These are phyloP conservation scores for Sideroxylon spinosum DNA, from an alignment of 179 eudicot species.

Conservation along the genomic window DNA sequence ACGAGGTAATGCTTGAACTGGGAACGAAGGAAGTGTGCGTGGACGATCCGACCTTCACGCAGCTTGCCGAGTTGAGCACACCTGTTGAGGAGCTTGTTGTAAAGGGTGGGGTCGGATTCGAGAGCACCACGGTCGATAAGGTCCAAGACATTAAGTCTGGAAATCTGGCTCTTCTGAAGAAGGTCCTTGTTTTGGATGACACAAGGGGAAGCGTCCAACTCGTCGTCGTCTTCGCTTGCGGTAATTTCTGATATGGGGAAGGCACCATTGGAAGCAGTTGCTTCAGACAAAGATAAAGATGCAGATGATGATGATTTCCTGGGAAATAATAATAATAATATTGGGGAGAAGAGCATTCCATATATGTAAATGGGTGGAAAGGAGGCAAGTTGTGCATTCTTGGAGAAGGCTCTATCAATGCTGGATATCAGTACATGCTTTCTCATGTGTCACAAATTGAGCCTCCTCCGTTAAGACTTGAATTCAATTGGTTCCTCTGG, in stretches of 20 bases:
- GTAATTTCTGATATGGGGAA: too few relatives aligned
- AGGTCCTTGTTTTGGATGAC: slow-evolving; percentile 36
- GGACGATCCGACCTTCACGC: slow-evolving; percentile 52
- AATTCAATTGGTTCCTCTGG: too few relatives aligned
- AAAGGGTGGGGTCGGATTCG: slow-evolving; percentile 29
- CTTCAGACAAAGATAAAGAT: too few relatives aligned
- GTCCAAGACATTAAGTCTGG: slow-evolving; percentile 30
- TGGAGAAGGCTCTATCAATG: not conserved
- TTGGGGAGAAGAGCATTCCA: not conserved
- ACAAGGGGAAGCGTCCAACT: not conserved
- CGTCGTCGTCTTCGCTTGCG: not conserved
- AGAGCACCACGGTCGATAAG: slow-evolving; percentile 29
- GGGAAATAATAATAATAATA: not conserved
- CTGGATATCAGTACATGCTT: not conserved
- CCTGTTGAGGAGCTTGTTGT: slow-evolving; percentile 38
- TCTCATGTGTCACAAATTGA: not conserved
- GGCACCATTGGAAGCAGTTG: not conserved
- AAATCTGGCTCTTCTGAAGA: slow-evolving; percentile 26
- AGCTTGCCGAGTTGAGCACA: slow-evolving; percentile 45
- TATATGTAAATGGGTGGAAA: not conserved
- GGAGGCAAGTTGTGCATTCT: not conserved
- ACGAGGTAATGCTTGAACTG: slow-evolving; percentile 37
- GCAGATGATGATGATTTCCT: not conserved
- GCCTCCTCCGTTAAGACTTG: too few relatives aligned
- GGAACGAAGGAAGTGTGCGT: slow-evolving; percentile 48